A percentile compares a stretch with the other conserved stretches of the same genome.
phyloP scores from a whole-genome alignment of 805 yeast species.

The Blastobotrys attinorum region DNA sequence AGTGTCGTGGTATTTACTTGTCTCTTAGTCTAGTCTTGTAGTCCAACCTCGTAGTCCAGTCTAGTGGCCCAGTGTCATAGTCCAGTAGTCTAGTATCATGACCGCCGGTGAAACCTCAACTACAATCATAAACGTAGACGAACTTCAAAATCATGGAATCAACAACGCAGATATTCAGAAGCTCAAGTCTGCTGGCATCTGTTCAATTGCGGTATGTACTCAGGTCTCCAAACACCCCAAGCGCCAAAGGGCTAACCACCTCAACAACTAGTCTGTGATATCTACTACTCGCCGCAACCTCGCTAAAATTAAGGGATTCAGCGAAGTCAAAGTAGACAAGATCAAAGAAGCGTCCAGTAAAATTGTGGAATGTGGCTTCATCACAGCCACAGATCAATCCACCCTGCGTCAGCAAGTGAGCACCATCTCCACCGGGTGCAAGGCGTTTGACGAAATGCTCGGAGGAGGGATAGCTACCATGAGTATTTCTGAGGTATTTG shows the following conservation, averaged over 20 bases:
- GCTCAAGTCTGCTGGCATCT: constrained; percentile 58
- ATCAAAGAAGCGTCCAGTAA: constrained; percentile 67
- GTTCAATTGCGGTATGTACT: constrained; percentile 51
- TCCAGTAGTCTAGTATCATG: no score
- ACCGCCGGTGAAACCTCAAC: constrained; percentile 3
- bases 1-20: no score
- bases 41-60: neutral
- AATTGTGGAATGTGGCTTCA: constrained; percentile 49
- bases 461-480: constrained; percentile 77
- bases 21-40: neutral
- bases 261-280: constrained; percentile 39
- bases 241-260: no score
- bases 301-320: constrained; percentile 58
- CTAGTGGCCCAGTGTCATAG: no score
- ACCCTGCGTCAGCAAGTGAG: constrained; percentile 56
- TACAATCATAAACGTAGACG: constrained; percentile 36
- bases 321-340: constrained; percentile 72
- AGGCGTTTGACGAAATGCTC: constrained; percentile 55
- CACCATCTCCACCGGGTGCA: constrained; percentile 63
- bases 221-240: neutral
- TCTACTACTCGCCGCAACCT: constrained; percentile 60
- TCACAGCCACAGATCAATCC: constrained; percentile 65
- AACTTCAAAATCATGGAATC: constrained; percentile 58
- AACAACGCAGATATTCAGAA: constrained; percentile 65
- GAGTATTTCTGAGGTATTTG: constrained; percentile 71